phyloP scores from a whole-genome alignment of 2,329 filamentous ascomycete species.

The Trichoderma aggressivum region DNA sequence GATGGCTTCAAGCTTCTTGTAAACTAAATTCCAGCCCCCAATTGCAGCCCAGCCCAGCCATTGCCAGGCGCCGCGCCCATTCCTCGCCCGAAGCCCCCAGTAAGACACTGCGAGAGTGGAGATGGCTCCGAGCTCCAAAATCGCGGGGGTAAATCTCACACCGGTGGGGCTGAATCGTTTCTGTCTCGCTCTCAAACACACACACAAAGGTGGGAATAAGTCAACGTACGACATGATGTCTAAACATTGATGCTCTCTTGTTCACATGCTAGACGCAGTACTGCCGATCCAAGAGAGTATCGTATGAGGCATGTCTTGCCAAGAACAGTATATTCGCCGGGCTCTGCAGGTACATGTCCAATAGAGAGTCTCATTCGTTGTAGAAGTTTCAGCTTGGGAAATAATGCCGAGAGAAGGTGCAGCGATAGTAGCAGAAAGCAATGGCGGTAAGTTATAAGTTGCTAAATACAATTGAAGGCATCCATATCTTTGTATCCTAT shows the following conservation, averaged over 20 bases:
- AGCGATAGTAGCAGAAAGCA: not conserved
- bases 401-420: not conserved
- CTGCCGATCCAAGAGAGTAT: not conserved
- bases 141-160: constrained; percentile 12
- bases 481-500: not conserved
- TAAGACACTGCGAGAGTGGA: not conserved
- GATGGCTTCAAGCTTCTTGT: not conserved
- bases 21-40: not conserved
- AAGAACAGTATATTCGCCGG: not conserved
- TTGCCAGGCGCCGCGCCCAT: not conserved
- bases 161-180: not conserved
- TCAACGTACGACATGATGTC: not conserved
- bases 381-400: not conserved
- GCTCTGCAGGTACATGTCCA: not conserved
- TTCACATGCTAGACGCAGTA: not conserved
- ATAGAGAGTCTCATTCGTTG: not conserved
- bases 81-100: not conserved
- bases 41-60: not conserved
- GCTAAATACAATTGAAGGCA: not conserved
- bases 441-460: too few relatives aligned
- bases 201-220: not conserved
- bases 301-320: not conserved
- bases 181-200: not conserved
- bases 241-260: not conserved
- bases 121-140: not conserved